phyloP scores from a whole-genome alignment of 2,329 filamentous ascomycete species.

The Colletotrichum lini region DNA sequence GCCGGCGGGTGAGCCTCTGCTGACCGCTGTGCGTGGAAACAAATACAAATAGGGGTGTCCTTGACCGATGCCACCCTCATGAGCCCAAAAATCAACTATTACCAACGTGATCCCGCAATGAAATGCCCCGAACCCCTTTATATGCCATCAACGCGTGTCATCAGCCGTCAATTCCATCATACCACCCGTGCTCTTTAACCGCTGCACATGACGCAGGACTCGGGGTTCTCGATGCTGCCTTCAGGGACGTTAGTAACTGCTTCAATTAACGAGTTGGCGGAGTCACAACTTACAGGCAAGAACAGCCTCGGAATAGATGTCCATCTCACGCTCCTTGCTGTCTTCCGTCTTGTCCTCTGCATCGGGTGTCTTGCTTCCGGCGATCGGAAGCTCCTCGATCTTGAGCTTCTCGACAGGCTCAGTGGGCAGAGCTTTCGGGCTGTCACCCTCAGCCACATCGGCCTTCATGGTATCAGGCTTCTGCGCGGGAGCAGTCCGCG shows the following conservation, averaged over 20 bases:
- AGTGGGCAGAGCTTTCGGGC: conserved; percentile 82
- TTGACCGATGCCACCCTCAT: conserved; percentile 32
- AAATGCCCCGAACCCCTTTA: conserved; percentile 34
- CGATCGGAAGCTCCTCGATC: conserved; percentile 74
- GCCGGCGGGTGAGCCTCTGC: neutral
- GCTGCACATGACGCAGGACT: conserved; percentile 97
- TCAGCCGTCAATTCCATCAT: conserved; percentile 41
- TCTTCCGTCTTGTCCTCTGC: conserved; percentile 81
- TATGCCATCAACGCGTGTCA: conserved; percentile 41
- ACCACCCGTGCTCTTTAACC: conserved; percentile 68
- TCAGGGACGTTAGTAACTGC: conserved; percentile 50
- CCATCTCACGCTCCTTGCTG: conserved; percentile 82
- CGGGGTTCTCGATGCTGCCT: conserved; percentile 97
- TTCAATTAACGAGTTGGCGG: conserved; percentile 7
- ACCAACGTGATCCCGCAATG: conserved; percentile 18
- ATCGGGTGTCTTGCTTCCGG: conserved; percentile 69
- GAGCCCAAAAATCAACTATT: conserved; percentile 32
- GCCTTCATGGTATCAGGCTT: conserved; percentile 81
- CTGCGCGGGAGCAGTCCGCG: conserved; percentile 67
- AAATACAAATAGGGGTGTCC: conserved; percentile 27
- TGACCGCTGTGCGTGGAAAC: conserved; percentile 12
- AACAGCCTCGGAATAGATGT: conserved; percentile 96
- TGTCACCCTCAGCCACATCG: conserved; percentile 82
- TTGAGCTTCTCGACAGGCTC: conserved; percentile 76
- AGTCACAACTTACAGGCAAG: conserved; percentile 79